Evolutionary conservation across 1,284 basidiomycete species (phyloP), one percentile per base, ranked within the genome.

Genomic region (Malassezia brasiliensis): DNA sequence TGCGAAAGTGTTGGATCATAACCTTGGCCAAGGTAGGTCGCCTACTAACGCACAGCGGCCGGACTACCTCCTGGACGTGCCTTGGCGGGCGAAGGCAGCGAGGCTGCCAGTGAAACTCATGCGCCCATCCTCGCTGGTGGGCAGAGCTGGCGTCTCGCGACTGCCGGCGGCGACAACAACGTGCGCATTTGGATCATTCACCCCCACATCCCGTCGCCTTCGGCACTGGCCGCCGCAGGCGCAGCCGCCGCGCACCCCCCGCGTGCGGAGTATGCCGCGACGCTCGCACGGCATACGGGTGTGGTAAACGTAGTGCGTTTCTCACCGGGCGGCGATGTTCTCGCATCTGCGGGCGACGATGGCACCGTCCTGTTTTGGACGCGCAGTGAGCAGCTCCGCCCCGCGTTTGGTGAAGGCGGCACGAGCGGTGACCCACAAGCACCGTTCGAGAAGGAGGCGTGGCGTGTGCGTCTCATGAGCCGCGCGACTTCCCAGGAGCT

Each of bases 331-430:
- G 70, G 68, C 20, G 72, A 72, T 20, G 39, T 68, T 17, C 57
- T 72, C 2, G 70, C 68, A 7, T 71, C 68, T 5, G 69, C 69
- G 1, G 71, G 93, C 85, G 71, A 66, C 82, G 93, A 98, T 77
- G 93, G 93, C 10, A 91, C 91, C 83, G 85, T 98, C 59, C 87
- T 96, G 49, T 84, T 96, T 19, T 98, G 93, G 93, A 84, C 87
- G 0, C 87, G 84, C 9, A 85, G 86, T 6, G 83, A 83, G 35
- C 83, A 81, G 35, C 84, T 86, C 36, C 63, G 55, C 19, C 60
- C 60, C 20, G 47, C 60, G 42, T 66, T 70, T 0, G 83, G 84
- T 52, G 78, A 83, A 14, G 79, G 77, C 25, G 88, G 87, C 20
- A 85, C 83, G 64, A 84, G 87, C 74, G 79, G 77, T 46, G 76